Percentiles rank a stretch among this genome's conserved stretches.
These are phyloP conservation scores for Beauveria bassiana DNA, from an alignment of 2,329 filamentous ascomycete genomes.

Conservation along the genomic window DNA sequence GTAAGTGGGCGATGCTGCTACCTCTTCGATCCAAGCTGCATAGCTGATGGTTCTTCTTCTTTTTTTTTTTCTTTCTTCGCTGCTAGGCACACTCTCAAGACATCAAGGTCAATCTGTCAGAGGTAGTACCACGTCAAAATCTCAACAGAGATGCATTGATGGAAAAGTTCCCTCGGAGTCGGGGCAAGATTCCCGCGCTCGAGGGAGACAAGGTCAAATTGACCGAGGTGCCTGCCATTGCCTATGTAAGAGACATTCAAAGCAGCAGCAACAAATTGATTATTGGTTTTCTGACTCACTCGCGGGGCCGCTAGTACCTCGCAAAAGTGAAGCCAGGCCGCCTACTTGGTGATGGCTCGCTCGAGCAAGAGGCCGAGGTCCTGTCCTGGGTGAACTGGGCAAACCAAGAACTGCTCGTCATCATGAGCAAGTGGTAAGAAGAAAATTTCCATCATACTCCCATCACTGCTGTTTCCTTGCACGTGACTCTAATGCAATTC, in stretches of 20 bases:
- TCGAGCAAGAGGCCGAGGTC: slow-evolving; percentile 7
- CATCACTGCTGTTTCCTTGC: no score
- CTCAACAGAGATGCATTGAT: neutral
- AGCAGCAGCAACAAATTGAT: neutral
- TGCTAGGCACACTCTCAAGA: neutral
- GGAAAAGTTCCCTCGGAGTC: neutral
- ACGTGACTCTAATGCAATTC: no score
- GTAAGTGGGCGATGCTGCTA: neutral
- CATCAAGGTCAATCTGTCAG: neutral
- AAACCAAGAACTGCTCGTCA: slow-evolving; percentile 4
- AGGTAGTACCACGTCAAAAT: slow-evolving; percentile 1
- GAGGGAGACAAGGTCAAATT: neutral
- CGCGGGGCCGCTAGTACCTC: neutral
- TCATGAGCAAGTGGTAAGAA: slow-evolving; percentile 4
- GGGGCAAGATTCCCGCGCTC: slow-evolving; percentile 6
- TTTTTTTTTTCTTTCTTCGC: no score
- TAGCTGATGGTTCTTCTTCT: neutral
- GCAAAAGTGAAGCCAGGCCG: neutral
- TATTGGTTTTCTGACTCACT: neutral
- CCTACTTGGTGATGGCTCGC: slow-evolving; percentile 3
- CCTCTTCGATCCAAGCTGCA: no score
- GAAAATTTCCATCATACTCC: no score
- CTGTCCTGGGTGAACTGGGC: slow-evolving; percentile 8
- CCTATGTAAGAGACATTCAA: neutral
- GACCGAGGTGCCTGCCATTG: slow-evolving; percentile 3